phyloP scores from a whole-genome alignment of 306 rosid species.

The Aeschynomene evenia region DNA sequence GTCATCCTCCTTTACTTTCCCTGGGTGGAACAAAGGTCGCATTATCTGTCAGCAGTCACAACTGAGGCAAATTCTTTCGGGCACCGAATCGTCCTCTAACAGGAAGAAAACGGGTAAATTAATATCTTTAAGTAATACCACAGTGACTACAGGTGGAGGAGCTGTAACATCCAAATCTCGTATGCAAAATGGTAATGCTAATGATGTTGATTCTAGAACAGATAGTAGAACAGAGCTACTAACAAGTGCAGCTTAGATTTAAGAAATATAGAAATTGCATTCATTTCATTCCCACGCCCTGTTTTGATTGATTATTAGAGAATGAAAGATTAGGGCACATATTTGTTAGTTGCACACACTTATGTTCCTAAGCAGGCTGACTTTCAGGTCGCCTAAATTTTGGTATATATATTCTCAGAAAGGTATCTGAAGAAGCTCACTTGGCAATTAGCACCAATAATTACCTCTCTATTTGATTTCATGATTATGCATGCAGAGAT shows the following conservation, averaged over 20 bases:
- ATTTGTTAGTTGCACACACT: constrained; percentile 39
- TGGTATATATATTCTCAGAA: constrained; percentile 22
- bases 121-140: constrained; percentile 54
- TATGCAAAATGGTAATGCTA: constrained; percentile 41
- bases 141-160: constrained; percentile 49
- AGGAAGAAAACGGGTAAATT: constrained; percentile 43
- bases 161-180: constrained; percentile 47
- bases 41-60: constrained; percentile 79
- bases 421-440: constrained; percentile 22
- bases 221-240: constrained; percentile 69
- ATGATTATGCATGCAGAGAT: constrained; percentile 23
- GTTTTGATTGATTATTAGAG: constrained; percentile 29
- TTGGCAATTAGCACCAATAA: background rate
- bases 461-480: background rate
- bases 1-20: constrained; percentile 56
- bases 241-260: constrained; percentile 65
- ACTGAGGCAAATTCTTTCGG: constrained; percentile 62
- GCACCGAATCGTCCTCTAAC: constrained; percentile 56
- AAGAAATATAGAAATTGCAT: constrained; percentile 34
- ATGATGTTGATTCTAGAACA: constrained; percentile 54
- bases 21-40: constrained; percentile 89
- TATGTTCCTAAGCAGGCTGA: constrained; percentile 27
- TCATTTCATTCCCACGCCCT: constrained; percentile 34
- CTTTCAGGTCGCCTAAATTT: constrained; percentile 40
- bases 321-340: constrained; percentile 30